phyloP scores from a whole-genome alignment of 371 early-diverging fungal species.

The Mucor irregularis region DNA sequence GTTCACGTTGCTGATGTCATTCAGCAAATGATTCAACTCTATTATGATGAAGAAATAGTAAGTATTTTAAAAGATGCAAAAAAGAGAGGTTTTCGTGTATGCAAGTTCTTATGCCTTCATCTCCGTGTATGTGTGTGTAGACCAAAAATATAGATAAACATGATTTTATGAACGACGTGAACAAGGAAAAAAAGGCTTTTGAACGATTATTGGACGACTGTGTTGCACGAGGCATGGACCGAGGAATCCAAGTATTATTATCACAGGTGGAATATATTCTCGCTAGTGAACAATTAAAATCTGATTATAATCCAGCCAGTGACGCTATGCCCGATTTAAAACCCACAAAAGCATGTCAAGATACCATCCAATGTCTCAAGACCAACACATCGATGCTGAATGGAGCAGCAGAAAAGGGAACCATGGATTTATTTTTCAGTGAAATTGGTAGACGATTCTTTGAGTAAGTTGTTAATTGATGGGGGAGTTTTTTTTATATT shows the following conservation, averaged over 20 bases:
- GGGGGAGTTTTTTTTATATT: not conserved
- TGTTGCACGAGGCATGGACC: conserved; percentile 90
- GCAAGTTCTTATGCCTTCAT: not conserved
- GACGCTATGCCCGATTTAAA: conserved; percentile 52
- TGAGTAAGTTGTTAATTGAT: conserved; percentile 51
- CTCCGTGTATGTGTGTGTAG: too few relatives aligned
- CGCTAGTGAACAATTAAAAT: conserved; percentile 55
- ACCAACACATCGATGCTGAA: conserved; percentile 72
- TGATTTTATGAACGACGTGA: conserved; percentile 82
- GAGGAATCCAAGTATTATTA: conserved; percentile 77
- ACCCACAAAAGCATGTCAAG: conserved; percentile 72
- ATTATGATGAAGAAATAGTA: conserved; percentile 78
- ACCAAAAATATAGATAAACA: conserved; percentile 72
- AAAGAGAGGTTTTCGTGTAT: too few relatives aligned
- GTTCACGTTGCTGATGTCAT: conserved; percentile 87
- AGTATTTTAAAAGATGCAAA: too few relatives aligned
- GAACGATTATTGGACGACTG: conserved; percentile 82
- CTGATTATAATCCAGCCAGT: conserved; percentile 72
- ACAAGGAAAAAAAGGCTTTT: conserved; percentile 83
- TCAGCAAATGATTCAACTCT: conserved; percentile 86
- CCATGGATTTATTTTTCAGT: conserved; percentile 87
- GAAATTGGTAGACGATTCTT: conserved; percentile 89
- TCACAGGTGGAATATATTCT: conserved; percentile 79
- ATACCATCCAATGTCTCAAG: conserved; percentile 77
- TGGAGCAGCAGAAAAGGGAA: conserved; percentile 81